Conservation (phyloP, 1,284 basidiomycete genomes). For the Fomitopsis pinicola region DNA sequence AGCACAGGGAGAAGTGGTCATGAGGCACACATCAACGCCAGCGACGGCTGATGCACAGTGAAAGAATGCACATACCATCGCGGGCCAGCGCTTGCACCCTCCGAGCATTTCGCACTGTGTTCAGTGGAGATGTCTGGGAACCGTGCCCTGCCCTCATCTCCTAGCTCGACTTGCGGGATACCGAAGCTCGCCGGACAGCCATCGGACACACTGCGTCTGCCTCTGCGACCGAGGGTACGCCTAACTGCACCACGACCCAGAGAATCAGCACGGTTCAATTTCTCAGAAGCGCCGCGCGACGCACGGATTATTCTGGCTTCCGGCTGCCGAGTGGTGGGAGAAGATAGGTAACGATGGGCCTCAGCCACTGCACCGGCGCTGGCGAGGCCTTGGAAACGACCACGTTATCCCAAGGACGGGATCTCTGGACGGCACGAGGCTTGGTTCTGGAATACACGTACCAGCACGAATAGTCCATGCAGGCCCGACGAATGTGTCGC, state of each 20-base stretch:
- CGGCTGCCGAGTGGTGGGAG: not conserved
- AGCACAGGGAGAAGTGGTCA: not conserved
- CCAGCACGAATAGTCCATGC: too few species aligned
- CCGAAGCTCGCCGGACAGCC: not conserved
- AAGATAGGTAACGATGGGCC: not conserved
- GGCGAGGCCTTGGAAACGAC: not conserved
- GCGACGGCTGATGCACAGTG: not conserved
- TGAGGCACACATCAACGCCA: conserved; percentile 1
- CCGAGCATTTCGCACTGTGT: not conserved
- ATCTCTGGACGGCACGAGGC: not conserved
- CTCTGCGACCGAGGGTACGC: not conserved
- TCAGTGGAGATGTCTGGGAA: not conserved
- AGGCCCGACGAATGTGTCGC: not conserved
- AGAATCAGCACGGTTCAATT: not conserved
- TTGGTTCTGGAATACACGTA: not conserved
- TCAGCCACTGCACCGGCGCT: not conserved
- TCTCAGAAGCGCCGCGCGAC: not conserved
- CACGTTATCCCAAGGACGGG: not conserved
- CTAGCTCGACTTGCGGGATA: not conserved
- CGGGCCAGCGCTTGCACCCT: not conserved
- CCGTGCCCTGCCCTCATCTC: not conserved
- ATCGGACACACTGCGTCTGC: not conserved
- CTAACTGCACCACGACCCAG: not conserved
- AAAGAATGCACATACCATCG: not conserved
- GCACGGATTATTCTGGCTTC: not conserved